These are phyloP conservation scores for Clausena lansium DNA, from an alignment of 345 rosid species.

Conservation along the genomic window DNA sequence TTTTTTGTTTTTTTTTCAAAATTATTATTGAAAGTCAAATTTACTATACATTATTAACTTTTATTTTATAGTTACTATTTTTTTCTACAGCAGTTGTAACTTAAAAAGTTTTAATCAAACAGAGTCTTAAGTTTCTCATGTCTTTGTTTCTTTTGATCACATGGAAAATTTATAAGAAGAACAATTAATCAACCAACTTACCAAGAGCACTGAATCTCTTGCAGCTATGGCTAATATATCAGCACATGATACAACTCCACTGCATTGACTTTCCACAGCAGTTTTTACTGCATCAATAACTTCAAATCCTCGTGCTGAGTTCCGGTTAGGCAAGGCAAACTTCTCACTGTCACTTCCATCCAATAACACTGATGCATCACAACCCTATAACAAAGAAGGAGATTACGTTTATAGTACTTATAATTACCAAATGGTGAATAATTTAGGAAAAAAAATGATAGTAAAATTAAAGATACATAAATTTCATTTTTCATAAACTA, in stretches of 20 bases:
- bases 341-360: conserved; percentile 30
- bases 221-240: conserved; percentile 74
- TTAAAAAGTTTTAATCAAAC: too few species aligned
- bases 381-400: conserved; percentile 22
- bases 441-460: too few species aligned
- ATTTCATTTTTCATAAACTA: too few species aligned
- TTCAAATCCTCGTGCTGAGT: conserved; percentile 34
- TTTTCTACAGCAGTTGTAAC: too few species aligned
- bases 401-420: neutral
- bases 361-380: conserved; percentile 31
- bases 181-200: conserved; percentile 33
- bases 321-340: conserved; percentile 9
- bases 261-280: conserved; percentile 65
- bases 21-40: too few species aligned
- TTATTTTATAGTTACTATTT: too few species aligned
- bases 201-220: conserved; percentile 65
- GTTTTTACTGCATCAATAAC: conserved; percentile 43
- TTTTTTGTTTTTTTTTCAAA: too few species aligned
- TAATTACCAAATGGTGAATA: neutral
- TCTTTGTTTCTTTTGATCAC: neutral
- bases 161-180: neutral
- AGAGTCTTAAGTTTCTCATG: too few species aligned
- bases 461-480: too few species aligned
- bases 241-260: conserved; percentile 71
- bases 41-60: too few species aligned